phyloP scores from a whole-genome alignment of 768 basidiomycete species.

The Amanita rimosa region DNA sequence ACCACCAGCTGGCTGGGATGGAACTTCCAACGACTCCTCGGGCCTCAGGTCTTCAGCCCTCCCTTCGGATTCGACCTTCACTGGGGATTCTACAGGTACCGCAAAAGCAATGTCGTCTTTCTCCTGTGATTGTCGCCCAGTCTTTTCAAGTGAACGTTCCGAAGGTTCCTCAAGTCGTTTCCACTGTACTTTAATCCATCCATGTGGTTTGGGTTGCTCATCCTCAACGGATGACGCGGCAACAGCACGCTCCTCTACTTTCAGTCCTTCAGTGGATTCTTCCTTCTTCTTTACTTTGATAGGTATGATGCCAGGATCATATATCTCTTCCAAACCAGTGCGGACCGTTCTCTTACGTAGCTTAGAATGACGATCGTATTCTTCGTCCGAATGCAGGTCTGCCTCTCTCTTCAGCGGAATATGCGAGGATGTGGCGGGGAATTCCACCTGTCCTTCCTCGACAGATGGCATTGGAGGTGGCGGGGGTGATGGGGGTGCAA shows the following conservation, averaged over 20 bases:
- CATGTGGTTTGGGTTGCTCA: constrained; percentile 5
- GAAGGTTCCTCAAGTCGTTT: constrained; percentile 12
- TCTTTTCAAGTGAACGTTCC: neutral
- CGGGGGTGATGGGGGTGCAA: constrained; percentile 19
- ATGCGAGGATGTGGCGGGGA: constrained; percentile 12
- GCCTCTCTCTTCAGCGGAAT: constrained; percentile 26
- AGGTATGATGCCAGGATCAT: constrained; percentile 64
- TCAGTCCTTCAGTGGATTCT: constrained; percentile 14
- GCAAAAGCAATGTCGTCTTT: constrained; percentile 6
- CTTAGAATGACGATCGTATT: constrained; percentile 54
- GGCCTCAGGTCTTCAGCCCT: neutral
- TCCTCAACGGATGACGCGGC: constrained; percentile 6
- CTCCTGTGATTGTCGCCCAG: constrained; percentile 1
- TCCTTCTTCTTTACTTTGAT: constrained; percentile 57
- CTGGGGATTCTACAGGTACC: constrained; percentile 3
- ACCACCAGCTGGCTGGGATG: neutral
- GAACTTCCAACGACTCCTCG: constrained; percentile 2
- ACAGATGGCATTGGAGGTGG: constrained; percentile 11
- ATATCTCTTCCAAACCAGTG: constrained; percentile 64
- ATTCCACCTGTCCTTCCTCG: constrained; percentile 5
- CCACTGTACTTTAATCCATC: constrained; percentile 27
- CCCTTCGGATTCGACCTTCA: constrained; percentile 3
- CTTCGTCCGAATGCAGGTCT: constrained; percentile 28
- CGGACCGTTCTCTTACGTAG: constrained; percentile 50
- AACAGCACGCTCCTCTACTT: constrained; percentile 7